These are phyloP conservation scores for Fraxinus sp. DNA, from an alignment of 305 asterid genomes.

Conservation along the genomic window DNA sequence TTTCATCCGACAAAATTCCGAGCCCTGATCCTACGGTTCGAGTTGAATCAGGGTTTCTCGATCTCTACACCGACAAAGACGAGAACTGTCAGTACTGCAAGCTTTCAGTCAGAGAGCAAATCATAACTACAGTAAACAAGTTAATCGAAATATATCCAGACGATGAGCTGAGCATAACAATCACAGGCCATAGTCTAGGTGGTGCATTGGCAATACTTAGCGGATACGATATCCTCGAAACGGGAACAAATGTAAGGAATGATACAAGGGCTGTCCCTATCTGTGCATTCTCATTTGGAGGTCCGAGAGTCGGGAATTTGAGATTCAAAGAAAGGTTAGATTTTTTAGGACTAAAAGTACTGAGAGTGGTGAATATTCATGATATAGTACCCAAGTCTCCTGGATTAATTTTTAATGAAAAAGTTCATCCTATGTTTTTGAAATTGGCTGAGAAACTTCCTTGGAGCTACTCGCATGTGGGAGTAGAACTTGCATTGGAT, in stretches of 20 bases:
- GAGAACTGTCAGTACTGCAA: slow-evolving; percentile 33
- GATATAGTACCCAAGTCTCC: slow-evolving; percentile 40
- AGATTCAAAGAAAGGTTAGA: slow-evolving; percentile 25
- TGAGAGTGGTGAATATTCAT: slow-evolving; percentile 32
- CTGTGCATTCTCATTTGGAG: slow-evolving; percentile 24
- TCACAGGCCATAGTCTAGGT: slow-evolving; percentile 33
- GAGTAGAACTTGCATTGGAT: slow-evolving; percentile 48
- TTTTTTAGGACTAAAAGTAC: slow-evolving; percentile 25
- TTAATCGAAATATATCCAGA: slow-evolving; percentile 13
- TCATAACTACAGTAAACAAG: slow-evolving; percentile 16
- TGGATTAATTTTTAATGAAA: slow-evolving; percentile 46
- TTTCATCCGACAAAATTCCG: slow-evolving; percentile 35
- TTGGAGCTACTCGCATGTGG: slow-evolving; percentile 55
- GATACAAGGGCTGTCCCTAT: slow-evolving; percentile 7
- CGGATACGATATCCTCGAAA: slow-evolving; percentile 29
- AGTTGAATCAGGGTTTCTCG: slow-evolving; percentile 42
- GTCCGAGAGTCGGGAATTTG: slow-evolving; percentile 36
- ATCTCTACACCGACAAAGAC: slow-evolving; percentile 38
- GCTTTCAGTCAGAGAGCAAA: slow-evolving; percentile 43
- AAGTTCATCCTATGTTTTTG: slow-evolving; percentile 23
- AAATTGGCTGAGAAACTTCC: slow-evolving; percentile 38
- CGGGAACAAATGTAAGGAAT: slow-evolving; percentile 2
- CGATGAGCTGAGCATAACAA: slow-evolving; percentile 32
- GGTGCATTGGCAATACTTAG: slow-evolving; percentile 27
- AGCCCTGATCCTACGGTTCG: slow-evolving; percentile 35